Evolutionary conservation across 1,284 basidiomycete species (phyloP).

Genomic region (Rhodotorula sp.): DNA sequence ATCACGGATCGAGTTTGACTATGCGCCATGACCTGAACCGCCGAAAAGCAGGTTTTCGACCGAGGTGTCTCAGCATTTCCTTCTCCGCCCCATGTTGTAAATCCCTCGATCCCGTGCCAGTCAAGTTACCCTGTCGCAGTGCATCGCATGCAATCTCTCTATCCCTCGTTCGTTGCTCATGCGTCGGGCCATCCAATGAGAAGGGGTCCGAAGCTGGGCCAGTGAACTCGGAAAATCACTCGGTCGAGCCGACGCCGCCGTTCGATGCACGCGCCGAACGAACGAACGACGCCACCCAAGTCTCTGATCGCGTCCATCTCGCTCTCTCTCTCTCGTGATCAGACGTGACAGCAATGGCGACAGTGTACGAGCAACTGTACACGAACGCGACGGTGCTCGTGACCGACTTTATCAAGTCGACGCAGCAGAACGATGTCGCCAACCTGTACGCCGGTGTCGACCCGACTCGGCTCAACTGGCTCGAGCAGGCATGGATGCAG

Average conservation of each 20-base stretch:
- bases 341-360: constrained; percentile 26
- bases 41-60: neutral
- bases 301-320: neutral
- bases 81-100: no score
- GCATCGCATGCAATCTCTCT: neutral
- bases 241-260: neutral
- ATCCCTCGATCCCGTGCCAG: no score
- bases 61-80: neutral
- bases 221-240: neutral
- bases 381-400: constrained; percentile 34
- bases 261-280: neutral
- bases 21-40: constrained; percentile 2
- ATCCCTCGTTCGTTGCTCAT: no score
- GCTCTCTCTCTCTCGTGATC: neutral
- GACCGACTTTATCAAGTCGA: constrained; percentile 22
- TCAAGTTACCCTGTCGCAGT: neutral
- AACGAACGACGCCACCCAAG: neutral
- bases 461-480: constrained; percentile 66
- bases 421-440: constrained; percentile 47
- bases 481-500: constrained; percentile 55
- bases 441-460: constrained; percentile 55
- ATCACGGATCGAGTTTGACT: constrained; percentile 63
- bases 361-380: constrained; percentile 25
- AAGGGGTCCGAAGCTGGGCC: no score
- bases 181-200: no score